A percentile compares a stretch with the other conserved stretches of the same genome.
These are phyloP conservation scores for Colletotrichum lini DNA, from an alignment of 2,329 filamentous ascomycete genomes.

Conservation along the genomic window DNA sequence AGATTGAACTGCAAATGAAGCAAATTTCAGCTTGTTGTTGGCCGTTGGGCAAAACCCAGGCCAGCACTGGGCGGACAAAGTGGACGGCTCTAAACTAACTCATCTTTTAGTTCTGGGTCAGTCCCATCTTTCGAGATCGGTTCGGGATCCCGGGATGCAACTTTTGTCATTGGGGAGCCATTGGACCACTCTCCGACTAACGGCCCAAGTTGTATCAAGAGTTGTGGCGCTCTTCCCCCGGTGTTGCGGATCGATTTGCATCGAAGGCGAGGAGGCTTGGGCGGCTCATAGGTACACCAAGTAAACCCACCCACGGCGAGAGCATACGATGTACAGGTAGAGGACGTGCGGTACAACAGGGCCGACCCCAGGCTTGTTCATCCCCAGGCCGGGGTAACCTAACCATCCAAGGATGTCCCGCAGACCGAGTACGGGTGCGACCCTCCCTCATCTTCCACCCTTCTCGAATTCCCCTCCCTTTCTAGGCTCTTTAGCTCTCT, in stretches of 20 bases:
- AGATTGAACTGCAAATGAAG: conserved; percentile 41
- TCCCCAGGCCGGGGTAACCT: conserved; percentile 34
- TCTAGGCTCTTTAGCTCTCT: conserved; percentile 1
- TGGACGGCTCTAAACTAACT: neutral
- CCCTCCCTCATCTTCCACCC: conserved; percentile 39
- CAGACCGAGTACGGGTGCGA: conserved; percentile 40
- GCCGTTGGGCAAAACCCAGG: conserved; percentile 10
- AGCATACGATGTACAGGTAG: neutral
- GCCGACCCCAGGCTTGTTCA: conserved; percentile 29
- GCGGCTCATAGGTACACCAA: conserved; percentile 10
- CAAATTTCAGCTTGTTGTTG: conserved; percentile 22
- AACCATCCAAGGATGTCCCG: conserved; percentile 35
- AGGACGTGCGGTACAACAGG: conserved; percentile 38
- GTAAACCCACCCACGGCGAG: conserved; percentile 15
- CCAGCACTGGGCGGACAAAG: conserved; percentile 4
- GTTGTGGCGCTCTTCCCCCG: conserved; percentile 11
- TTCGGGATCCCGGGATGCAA: conserved; percentile 20
- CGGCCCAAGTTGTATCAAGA: conserved; percentile 16
- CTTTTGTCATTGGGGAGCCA: conserved; percentile 7
- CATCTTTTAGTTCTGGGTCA: conserved; percentile 3
- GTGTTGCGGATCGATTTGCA: conserved; percentile 34
- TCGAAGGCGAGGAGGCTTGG: conserved; percentile 27
- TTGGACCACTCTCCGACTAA: conserved; percentile 5
- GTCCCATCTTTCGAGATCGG: neutral
- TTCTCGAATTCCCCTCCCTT: conserved; percentile 40